Evolutionary conservation across 768 basidiomycete species (phyloP), one percentile per base, ranked within the genome.

Genomic region (Sarcomyxa edulis): DNA sequence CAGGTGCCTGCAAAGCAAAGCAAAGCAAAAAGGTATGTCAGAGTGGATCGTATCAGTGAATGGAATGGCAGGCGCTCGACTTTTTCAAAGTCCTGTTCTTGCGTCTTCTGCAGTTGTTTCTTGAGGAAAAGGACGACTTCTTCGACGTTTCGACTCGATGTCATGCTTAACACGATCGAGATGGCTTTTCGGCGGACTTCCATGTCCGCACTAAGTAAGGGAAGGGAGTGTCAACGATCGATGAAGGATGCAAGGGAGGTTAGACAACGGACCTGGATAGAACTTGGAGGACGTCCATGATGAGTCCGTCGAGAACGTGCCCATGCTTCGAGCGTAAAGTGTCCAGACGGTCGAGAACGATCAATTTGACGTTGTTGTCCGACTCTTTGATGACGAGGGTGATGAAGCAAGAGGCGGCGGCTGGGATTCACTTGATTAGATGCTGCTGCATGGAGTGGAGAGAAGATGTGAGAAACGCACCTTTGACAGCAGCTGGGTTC

Each of bases 311-410:
- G 27, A 98, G 66, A 25, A 97, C 81, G 50, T 81, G 80, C 12
- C 89, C 93, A 59, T 97, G 93, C 53, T 83, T 89, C 4, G 79
- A 68, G 30, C 89, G 78, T 15, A 99, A 70, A 23, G 61, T 64
- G 39, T 97, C 89, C 24, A 99, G 74, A 31, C 96, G 81, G 54
- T 95, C 89, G 18, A 99, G 72, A 12, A 98, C 95, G 43, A 98
- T 98, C 31, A 97, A 76, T 62, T 97, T 98, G 60, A 97, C 95
- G 51, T 99, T 99, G 65, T 98, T 99, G 65, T 98, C 95, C 2
- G 93, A 91, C 62, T 98, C 95, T 64, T 94, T 95, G 58, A 85
- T 72, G 43, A 93, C 82, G 32, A 98, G 78, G 47, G 78, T 86
- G 51, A 96, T 89, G 47, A 95, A 81, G 47, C 78, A 86, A 7